Evolutionary conservation across 208 protist species (phyloP).

Genomic region (Porcisia hertigi): DNA sequence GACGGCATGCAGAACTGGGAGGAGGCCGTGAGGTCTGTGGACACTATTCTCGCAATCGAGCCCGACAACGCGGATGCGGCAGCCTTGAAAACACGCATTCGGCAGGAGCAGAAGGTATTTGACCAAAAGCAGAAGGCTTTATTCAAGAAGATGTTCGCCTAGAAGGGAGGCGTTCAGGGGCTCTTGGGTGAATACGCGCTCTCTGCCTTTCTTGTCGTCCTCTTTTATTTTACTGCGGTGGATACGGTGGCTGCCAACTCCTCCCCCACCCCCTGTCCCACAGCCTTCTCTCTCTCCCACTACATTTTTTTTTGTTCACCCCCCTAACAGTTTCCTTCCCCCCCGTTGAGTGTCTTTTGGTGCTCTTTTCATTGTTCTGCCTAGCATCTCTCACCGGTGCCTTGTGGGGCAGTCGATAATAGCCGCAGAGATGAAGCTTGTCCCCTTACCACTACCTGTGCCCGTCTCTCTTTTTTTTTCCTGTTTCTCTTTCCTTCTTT

Average conservation of each 20-base stretch:
- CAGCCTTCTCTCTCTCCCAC: too few species aligned
- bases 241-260: too few species aligned
- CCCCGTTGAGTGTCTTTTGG: constrained; percentile 1
- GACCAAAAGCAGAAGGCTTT: constrained; percentile 78
- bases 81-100: constrained; percentile 48
- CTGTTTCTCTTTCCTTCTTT: background rate
- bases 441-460: background rate
- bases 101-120: constrained; percentile 55
- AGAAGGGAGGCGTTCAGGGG: constrained; percentile 1
- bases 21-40: constrained; percentile 42
- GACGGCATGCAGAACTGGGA: constrained; percentile 76
- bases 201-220: background rate
- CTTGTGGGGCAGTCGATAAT: too few species aligned
- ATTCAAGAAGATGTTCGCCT: constrained; percentile 88
- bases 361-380: constrained; percentile 3
- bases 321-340: background rate
- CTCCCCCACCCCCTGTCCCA: too few species aligned
- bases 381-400: constrained; percentile 3
- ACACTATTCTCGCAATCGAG: constrained; percentile 55
- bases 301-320: too few species aligned
- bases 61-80: constrained; percentile 65
- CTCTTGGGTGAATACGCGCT: background rate
- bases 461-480: background rate
- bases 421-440: constrained; percentile 8
- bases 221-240: too few species aligned